Base-by-base conservation (phyloP, 2,329 filamentous ascomycete species). In the Aspergillus arachidicola region DNA sequence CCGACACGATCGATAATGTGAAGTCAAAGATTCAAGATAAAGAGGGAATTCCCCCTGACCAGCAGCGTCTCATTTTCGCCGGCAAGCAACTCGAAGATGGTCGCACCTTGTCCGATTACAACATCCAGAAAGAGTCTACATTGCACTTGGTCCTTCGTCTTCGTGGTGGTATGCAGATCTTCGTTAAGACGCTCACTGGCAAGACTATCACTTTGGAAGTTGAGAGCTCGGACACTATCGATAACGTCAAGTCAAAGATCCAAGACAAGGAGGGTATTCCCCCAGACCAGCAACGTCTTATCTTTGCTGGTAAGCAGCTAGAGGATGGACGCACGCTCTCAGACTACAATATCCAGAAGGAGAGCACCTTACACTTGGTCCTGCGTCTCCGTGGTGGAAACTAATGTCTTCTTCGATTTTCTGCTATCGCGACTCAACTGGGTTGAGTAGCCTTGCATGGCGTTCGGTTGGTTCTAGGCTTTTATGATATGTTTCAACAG, bases 31-130 rank as follows among this genome's bases (percentile, higher is more conserved):
- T 97, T 48, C 87, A 89, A 75, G 86, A 88, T 68, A 89, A 90
- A 80, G 87, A 90, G 81, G 94, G 94, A 28, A 97, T 97, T 60
- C 94, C 94, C 0, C 94, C 94, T 2, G 94, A 97, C 79, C 94
- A 97, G 80, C 94, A 97, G 81, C 93, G 94, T 73, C 83, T 97
- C 14, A 96, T 97, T 76, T 96, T 96, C 68, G 93, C 93, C 55
- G 93, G 93, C 64, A 97, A 97, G 87, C 93, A 97, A 80, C 82
- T 97, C 1, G 93, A 97, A 78, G 93, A 97, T 71, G 94, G 94
- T 56, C 91, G 94, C 26, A 97, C 94, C 0, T 84, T 97, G 0
- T 91, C 88, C 57, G 94, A 97, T 78, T 97, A 97, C 88, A 97
- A 97, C 84, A 97, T 97, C 54, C 94, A 98, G 80, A 94, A 94